Conservation (phyloP, 768 basidiomycete genomes). For the Tremella fuciformis region DNA sequence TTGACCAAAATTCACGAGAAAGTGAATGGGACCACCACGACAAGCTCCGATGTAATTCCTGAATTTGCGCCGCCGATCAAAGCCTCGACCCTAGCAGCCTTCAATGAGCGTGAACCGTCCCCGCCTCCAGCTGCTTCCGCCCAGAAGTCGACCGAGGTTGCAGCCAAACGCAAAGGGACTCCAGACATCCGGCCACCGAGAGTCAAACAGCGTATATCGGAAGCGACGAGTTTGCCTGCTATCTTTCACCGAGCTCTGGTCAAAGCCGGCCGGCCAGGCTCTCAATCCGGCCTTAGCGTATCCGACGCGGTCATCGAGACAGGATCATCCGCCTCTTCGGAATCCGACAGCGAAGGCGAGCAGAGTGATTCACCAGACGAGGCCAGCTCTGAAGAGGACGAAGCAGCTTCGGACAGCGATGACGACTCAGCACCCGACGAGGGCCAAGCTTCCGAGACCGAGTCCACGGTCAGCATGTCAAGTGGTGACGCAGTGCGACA, state of each 20-base stretch:
- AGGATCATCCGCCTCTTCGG: conserved; percentile 29
- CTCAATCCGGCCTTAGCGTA: conserved; percentile 34
- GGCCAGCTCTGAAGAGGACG: background rate
- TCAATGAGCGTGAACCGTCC: too few relatives aligned
- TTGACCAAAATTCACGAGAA: conserved; percentile 13
- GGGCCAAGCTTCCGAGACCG: conserved; percentile 8
- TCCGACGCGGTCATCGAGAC: conserved; percentile 41
- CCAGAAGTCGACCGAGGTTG: too few relatives aligned
- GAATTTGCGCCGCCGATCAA: too few relatives aligned
- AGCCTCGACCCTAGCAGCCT: too few relatives aligned
- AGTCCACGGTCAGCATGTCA: conserved; percentile 2
- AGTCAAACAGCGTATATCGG: background rate
- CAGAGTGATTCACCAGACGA: conserved; percentile 6
- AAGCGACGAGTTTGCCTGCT: conserved; percentile 11
- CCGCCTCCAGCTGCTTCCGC: too few relatives aligned
- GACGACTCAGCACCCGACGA: conserved; percentile 2
- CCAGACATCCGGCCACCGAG: background rate
- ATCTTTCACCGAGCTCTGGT: conserved; percentile 26
- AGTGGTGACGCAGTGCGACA: conserved; percentile 13
- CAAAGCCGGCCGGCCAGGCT: conserved; percentile 21
- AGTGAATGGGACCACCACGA: conserved; percentile 12
- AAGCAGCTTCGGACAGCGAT: background rate
- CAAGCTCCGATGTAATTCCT: too few relatives aligned
- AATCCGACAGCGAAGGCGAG: conserved; percentile 12
- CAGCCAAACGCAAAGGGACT: background rate